Percentiles rank a stretch among this genome's conserved stretches.
Evolutionary conservation across 108 stramenopile species (phyloP).

Genomic region (Skeletonema menzelii): DNA sequence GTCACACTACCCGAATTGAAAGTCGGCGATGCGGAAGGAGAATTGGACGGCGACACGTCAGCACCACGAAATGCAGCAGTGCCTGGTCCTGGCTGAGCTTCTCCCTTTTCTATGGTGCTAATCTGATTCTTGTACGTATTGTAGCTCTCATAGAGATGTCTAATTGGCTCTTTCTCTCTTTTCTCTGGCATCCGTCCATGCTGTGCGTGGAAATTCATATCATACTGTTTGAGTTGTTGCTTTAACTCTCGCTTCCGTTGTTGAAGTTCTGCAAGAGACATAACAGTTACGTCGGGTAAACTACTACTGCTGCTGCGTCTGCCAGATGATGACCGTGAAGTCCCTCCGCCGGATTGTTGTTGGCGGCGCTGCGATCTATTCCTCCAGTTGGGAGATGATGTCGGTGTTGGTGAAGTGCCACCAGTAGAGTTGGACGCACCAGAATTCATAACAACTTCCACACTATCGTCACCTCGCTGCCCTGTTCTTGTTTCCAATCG

Average conservation of each 20-base stretch:
- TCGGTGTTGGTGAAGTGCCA: background rate
- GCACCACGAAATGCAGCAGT: constrained; percentile 43
- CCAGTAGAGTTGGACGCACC: constrained; percentile 13
- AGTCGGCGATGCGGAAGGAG: constrained; percentile 13
- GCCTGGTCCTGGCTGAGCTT: constrained; percentile 43
- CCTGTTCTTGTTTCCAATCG: constrained; percentile 34
- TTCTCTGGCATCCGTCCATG: constrained; percentile 93
- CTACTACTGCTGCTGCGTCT: constrained; percentile 9
- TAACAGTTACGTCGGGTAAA: constrained; percentile 40
- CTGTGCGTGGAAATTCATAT: constrained; percentile 81
- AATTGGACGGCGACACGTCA: constrained; percentile 6
- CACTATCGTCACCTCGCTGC: constrained; percentile 35
- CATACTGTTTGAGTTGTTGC: constrained; percentile 89
- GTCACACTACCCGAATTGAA: constrained; percentile 10
- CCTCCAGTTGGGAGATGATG: constrained; percentile 38
- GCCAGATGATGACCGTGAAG: constrained; percentile 21
- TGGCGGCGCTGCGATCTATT: constrained; percentile 28
- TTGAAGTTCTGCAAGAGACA: constrained; percentile 74
- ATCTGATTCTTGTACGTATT: constrained; percentile 89
- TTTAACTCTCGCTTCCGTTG: constrained; percentile 82
- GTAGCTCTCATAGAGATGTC: constrained; percentile 94
- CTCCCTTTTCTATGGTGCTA: constrained; percentile 65
- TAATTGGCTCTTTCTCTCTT: constrained; percentile 97
- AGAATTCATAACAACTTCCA: constrained; percentile 32
- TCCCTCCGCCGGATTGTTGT: constrained; percentile 8